Base-by-base conservation (phyloP, 164 flowering plant genomes). In the Liriodendron chinense region DNA sequence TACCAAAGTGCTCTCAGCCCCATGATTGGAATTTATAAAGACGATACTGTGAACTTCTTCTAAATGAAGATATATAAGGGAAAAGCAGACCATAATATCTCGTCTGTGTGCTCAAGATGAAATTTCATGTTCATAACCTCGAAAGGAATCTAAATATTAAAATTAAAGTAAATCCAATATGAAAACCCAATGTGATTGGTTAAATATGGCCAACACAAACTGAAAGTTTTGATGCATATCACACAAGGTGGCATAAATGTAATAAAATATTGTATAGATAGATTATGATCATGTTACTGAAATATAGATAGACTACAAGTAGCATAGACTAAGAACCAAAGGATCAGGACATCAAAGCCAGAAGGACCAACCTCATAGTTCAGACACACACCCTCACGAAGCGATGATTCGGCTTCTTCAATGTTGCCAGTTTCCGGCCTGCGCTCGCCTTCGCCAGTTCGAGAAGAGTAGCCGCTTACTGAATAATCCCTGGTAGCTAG, bases 401-500 rank as follows among this genome's bases (percentile, higher is more conserved):
- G 92, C 74, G 96, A 91, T 7, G 94, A 90, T 82, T 93, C 99
- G 1, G 97, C 99, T 81, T 92, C 99, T 85, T 93, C 96, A 72
- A 95, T 90, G 81, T 91, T 95, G 78, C 90, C 87, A 56, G 77
- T 82, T 43, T 93, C 95, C 12, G 74, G 81, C 80, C 83, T 91
- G 22, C 80, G 67, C 59, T 91, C 96, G 22, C 80, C 75, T 34
- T 87, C 98, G 25, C 82, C 91, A 57, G 90, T 75, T 77, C 89
- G 85, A 73, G 94, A 89, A 62, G 95, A 92, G 77, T 75, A 86
- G 3, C 87, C 94, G 79, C 94, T 87, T 5, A 91, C 96, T 20
- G 96, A 88, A 78, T 84, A 89, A 75, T 94, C 98, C 75, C 96
- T 82, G 26, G 95, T 89, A 0, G 96, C 95, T 56, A 92, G 81